Evolutionary conservation across 768 basidiomycete genomes (phyloP).

Genomic region (Naganishia antarctica): DNA sequence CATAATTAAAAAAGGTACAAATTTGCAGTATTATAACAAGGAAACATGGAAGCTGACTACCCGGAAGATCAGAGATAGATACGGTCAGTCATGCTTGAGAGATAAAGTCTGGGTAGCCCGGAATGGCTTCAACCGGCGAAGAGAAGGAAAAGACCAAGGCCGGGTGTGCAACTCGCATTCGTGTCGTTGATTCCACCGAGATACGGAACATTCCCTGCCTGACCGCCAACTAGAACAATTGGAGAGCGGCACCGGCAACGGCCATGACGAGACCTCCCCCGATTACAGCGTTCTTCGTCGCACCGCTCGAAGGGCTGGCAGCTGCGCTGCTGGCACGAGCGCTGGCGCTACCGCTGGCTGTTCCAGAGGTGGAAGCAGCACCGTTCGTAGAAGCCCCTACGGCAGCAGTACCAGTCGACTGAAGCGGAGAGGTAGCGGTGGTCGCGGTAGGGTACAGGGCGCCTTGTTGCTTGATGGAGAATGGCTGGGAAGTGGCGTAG

Average conservation of each 20-base stretch:
- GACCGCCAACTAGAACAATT: background rate
- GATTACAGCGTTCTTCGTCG: constrained; percentile 9
- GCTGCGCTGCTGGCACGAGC: background rate
- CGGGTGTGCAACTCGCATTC: too few species aligned
- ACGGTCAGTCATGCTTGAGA: too few species aligned
- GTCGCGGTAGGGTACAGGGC: constrained; percentile 43
- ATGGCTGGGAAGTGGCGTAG: constrained; percentile 45
- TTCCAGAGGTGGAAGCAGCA: background rate
- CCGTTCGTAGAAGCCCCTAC: background rate
- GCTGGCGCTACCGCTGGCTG: background rate
- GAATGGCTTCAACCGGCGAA: too few species aligned
- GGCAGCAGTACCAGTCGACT: constrained; percentile 16
- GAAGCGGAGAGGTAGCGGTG: constrained; percentile 5
- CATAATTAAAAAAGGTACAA: too few species aligned
- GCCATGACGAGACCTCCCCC: constrained; percentile 3
- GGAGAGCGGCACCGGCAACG: background rate
- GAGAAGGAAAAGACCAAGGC: too few species aligned
- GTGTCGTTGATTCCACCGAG: too few species aligned
- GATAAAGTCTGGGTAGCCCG: too few species aligned
- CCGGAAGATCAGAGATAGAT: too few species aligned
- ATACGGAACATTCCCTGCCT: too few species aligned
- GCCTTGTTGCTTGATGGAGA: constrained; percentile 46
- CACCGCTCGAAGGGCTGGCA: constrained; percentile 7
- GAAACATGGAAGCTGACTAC: too few species aligned
- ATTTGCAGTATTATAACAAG: too few species aligned